Evolutionary conservation across 2,329 filamentous ascomycete species (phyloP).

Genomic region (Trichoderma atroviride): DNA sequence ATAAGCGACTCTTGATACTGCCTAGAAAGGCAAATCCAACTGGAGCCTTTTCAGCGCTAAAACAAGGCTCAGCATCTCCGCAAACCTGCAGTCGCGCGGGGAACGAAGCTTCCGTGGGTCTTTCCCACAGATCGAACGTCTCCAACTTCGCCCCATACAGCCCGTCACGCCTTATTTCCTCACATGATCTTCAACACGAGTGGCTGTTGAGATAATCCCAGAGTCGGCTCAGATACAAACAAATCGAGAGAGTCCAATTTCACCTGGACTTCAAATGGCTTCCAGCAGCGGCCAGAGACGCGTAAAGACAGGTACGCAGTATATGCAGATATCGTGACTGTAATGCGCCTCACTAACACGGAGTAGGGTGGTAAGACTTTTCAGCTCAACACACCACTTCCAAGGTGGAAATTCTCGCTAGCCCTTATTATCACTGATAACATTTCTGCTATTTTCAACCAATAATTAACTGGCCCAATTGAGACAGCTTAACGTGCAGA

Average conservation of each 20-base stretch:
- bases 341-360: not conserved
- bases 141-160: not conserved
- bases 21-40: not conserved
- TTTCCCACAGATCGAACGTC: not conserved
- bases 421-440: not conserved
- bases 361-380: constrained; percentile 8
- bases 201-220: not conserved
- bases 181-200: not conserved
- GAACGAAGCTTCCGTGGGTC: constrained; percentile 12
- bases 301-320: constrained; percentile 11
- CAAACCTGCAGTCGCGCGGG: constrained; percentile 2
- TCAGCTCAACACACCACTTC: not conserved
- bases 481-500: constrained; percentile 16
- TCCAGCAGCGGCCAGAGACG: not conserved
- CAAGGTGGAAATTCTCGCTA: not conserved
- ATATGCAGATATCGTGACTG: not conserved
- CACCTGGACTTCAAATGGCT: not conserved
- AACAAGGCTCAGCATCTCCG: constrained; percentile 2
- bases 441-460: not conserved
- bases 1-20: not conserved
- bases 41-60: not conserved
- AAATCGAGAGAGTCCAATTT: not conserved
- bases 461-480: constrained; percentile 2
- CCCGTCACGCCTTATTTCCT: not conserved
- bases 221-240: not conserved